A percentile compares a stretch with the other conserved stretches of the same genome.
Evolutionary conservation across 768 basidiomycete genomes (phyloP).

Genomic region (Kwoniella mangroviensis): DNA sequence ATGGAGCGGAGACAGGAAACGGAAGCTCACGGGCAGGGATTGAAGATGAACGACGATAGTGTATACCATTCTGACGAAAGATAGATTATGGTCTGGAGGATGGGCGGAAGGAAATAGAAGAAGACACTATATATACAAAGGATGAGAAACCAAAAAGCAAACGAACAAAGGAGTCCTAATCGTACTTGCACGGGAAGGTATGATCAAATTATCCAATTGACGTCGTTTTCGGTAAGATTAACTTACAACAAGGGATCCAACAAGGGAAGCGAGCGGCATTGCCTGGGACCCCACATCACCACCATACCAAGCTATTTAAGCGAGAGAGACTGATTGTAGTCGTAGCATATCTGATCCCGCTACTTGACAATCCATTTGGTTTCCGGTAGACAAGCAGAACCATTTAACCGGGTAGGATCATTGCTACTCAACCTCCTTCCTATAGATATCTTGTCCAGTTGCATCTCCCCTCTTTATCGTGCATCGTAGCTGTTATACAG

Average conservation of each 20-base stretch:
- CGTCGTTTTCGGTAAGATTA: too few species aligned
- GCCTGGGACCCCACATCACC: constrained; percentile 1
- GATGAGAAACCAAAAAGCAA: neutral
- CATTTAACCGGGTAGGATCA: neutral
- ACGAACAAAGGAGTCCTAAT: constrained; percentile 21
- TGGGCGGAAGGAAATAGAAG: neutral
- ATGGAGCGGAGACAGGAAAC: neutral
- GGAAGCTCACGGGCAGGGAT: constrained; percentile 46
- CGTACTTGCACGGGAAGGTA: constrained; percentile 7
- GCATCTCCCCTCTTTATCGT: neutral
- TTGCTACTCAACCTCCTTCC: neutral
- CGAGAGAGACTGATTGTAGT: neutral
- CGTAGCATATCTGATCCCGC: too few species aligned
- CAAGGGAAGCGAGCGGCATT: constrained; percentile 12
- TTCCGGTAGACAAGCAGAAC: neutral
- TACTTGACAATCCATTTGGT: neutral
- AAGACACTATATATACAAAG: neutral
- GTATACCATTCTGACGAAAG: constrained; percentile 50
- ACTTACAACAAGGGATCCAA: too few species aligned
- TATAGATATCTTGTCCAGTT: neutral
- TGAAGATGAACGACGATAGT: constrained; percentile 58
- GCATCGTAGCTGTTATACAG: too few species aligned
- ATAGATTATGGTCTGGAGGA: neutral
- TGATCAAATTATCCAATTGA: too few species aligned
- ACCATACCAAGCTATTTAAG: neutral